Conservation (phyloP, 2,329 filamentous ascomycete species). For the Didymella lethalis region DNA sequence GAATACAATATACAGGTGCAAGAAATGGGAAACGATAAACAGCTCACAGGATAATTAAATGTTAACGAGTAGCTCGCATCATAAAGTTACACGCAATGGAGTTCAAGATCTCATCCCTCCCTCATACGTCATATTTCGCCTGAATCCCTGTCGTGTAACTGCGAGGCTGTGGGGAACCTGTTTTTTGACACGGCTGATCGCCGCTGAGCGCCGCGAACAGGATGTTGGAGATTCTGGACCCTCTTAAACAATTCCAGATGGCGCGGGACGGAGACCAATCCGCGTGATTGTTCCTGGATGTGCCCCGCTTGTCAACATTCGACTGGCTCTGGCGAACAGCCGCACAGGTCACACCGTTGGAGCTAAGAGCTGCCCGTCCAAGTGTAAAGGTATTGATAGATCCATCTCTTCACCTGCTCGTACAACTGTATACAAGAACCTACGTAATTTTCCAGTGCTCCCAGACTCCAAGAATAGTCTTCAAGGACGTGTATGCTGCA, state of each 20-base stretch:
- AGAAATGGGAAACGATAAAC: background rate
- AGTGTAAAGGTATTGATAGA: constrained; percentile 2
- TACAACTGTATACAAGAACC: background rate
- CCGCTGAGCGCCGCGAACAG: constrained; percentile 13
- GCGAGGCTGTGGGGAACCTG: constrained; percentile 22
- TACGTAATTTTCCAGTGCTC: background rate
- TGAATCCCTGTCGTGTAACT: constrained; percentile 21
- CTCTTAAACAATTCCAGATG: constrained; percentile 6
- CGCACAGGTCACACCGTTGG: background rate
- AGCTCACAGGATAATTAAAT: background rate
- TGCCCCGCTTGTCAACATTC: background rate
- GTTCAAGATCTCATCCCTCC: constrained; percentile 18
- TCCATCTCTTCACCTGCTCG: background rate
- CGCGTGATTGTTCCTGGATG: constrained; percentile 3
- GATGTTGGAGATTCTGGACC: constrained; percentile 13
- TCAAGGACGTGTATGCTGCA: background rate
- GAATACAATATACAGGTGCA: background rate
- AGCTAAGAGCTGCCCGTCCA: background rate
- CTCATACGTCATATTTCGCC: constrained; percentile 21
- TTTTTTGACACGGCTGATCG: constrained; percentile 21
- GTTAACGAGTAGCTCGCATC: constrained; percentile 1
- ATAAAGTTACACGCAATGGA: constrained; percentile 10
- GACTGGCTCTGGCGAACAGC: background rate
- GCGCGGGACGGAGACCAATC: constrained; percentile 13
- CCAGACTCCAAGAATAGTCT: background rate